A percentile compares a stretch with the other conserved stretches of the same genome.
These are phyloP conservation scores for Leucosporidium yakuticum DNA, from an alignment of 768 basidiomycete genomes.

Conservation along the genomic window DNA sequence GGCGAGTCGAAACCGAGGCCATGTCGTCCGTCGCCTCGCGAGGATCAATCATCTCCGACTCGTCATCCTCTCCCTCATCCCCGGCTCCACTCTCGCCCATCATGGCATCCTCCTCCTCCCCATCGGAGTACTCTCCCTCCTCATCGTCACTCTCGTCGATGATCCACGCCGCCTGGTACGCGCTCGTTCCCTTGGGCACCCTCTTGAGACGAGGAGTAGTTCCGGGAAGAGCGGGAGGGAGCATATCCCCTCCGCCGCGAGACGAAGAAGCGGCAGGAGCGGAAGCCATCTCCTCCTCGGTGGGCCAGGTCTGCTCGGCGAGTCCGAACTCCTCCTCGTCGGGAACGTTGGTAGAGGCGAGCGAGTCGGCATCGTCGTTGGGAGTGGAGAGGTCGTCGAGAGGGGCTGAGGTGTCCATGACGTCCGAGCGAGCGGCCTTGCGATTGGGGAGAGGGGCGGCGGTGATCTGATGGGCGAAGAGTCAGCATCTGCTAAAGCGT, in stretches of 20 bases:
- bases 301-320: constrained; percentile 98
- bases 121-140: constrained; percentile 50
- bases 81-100: constrained; percentile 46
- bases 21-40: constrained; percentile 53
- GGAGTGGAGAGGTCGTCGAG: constrained; percentile 51
- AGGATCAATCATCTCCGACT: constrained; percentile 51
- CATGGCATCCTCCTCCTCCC: constrained; percentile 37
- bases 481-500: constrained; percentile 8
- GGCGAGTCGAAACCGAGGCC: constrained; percentile 22
- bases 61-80: constrained; percentile 58
- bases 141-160: constrained; percentile 66
- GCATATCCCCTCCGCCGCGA: constrained; percentile 47
- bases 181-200: constrained; percentile 90
- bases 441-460: constrained; percentile 32
- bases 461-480: constrained; percentile 31
- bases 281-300: constrained; percentile 79
- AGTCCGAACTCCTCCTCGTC: constrained; percentile 82
- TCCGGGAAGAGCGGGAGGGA: constrained; percentile 45
- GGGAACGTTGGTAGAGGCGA: constrained; percentile 57
- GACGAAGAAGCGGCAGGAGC: constrained; percentile 39
- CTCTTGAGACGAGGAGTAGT: constrained; percentile 74
- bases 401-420: constrained; percentile 31
- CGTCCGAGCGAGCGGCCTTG: constrained; percentile 44
- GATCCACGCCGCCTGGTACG: constrained; percentile 97
- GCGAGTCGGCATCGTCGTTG: constrained; percentile 67